phyloP scores from a whole-genome alignment of 371 early-diverging fungal genomes.

The Capniomyces stellatus region DNA sequence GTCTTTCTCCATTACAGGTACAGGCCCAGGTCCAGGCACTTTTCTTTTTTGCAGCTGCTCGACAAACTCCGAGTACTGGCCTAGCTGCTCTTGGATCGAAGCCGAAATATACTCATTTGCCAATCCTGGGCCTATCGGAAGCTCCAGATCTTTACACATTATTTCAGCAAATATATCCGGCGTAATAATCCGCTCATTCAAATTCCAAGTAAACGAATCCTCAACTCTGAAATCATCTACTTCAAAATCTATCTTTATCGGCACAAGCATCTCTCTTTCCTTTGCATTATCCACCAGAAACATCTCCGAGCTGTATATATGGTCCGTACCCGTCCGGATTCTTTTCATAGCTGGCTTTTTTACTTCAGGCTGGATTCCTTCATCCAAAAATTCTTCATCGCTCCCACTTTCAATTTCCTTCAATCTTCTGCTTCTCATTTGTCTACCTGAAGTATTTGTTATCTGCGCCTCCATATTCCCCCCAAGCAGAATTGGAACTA shows the following conservation, averaged over 20 bases:
- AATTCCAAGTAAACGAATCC: constrained; percentile 86
- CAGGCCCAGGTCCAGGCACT: constrained; percentile 4
- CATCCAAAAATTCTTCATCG: not conserved
- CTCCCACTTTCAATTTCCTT: not conserved
- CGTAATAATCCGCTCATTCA: constrained; percentile 66
- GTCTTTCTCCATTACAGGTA: constrained; percentile 6
- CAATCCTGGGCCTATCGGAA: constrained; percentile 19
- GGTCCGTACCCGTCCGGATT: not conserved
- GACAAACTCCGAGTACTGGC: constrained; percentile 18
- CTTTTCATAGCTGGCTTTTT: not conserved
- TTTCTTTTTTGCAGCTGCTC: not conserved
- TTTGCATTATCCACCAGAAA: constrained; percentile 12
- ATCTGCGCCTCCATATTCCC: not conserved
- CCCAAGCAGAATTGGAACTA: not conserved
- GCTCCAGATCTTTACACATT: constrained; percentile 63
- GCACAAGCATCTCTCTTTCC: constrained; percentile 51
- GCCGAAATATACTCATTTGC: constrained; percentile 43
- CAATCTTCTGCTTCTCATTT: not conserved
- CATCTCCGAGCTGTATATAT: not conserved
- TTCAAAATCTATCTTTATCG: constrained; percentile 79
- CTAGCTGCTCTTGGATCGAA: constrained; percentile 57
- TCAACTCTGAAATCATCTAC: constrained; percentile 62
- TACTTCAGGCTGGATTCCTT: not conserved
- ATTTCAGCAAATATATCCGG: constrained; percentile 86
- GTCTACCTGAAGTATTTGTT: not conserved